These are phyloP conservation scores for Physcomitrium patens DNA, from an alignment of 225 moss, liverwort and hornwort species.

Conservation along the genomic window DNA sequence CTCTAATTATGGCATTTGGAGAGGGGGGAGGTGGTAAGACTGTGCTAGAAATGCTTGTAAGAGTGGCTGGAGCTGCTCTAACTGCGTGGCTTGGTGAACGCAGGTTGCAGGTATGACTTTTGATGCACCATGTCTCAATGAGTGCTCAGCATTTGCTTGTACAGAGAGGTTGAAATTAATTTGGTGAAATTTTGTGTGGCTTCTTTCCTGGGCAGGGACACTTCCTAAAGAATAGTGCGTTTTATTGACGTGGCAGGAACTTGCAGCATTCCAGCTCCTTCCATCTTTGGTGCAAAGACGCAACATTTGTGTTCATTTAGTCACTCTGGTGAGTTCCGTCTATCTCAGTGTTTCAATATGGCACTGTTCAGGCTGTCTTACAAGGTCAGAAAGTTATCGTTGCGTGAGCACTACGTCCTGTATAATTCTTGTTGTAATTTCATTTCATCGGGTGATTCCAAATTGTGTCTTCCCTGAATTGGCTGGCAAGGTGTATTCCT, in stretches of 20 bases:
- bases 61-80: slow-evolving; percentile 84
- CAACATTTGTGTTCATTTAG: slow-evolving; percentile 93
- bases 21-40: slow-evolving; percentile 97
- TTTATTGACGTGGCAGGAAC: slow-evolving; percentile 56
- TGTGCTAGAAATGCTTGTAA: slow-evolving; percentile 83
- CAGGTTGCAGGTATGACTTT: slow-evolving; percentile 71
- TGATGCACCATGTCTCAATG: background rate
- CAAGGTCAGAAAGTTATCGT: background rate
- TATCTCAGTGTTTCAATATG: slow-evolving; percentile 20
- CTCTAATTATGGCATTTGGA: slow-evolving; percentile 88
- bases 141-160: slow-evolving; percentile 15
- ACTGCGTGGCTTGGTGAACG: slow-evolving; percentile 98
- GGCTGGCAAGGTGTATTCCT: slow-evolving; percentile 18
- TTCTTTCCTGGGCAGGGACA: background rate
- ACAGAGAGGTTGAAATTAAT: background rate
- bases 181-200: slow-evolving; percentile 9
- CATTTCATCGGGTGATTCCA: background rate
- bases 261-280: slow-evolving; percentile 90
- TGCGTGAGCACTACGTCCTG: background rate
- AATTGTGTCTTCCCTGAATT: background rate
- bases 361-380: no score
- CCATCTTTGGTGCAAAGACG: slow-evolving; percentile 90
- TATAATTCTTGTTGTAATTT: slow-evolving; percentile 6
- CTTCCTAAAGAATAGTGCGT: slow-evolving; percentile 2
- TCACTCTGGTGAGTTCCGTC: slow-evolving; percentile 69